Evolutionary conservation across 495 filamentous ascomycete species (phyloP).

Genomic region (Penicillium paradoxum): DNA sequence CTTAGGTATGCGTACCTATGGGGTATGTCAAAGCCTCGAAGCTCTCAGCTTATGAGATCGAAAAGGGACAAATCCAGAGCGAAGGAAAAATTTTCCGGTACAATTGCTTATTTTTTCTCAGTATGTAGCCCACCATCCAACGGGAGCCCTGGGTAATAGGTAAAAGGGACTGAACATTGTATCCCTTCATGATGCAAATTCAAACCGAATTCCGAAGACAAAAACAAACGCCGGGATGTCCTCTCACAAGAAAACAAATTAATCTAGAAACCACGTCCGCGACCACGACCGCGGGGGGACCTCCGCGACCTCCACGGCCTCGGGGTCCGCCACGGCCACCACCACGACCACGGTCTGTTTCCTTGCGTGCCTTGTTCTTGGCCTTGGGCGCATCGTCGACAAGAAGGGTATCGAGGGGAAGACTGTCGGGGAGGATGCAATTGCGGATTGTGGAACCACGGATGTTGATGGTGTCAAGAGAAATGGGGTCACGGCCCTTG

Average conservation of each 20-base stretch:
- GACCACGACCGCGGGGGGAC: constrained; percentile 64
- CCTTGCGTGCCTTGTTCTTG: constrained; percentile 98
- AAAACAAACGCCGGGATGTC: constrained; percentile 25
- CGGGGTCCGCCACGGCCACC: constrained; percentile 52
- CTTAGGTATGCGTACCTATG: too few relatives aligned
- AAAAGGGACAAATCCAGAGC: background rate
- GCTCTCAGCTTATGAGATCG: background rate
- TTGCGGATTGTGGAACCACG: constrained; percentile 91
- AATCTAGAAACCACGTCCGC: constrained; percentile 48
- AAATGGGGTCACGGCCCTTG: constrained; percentile 76
- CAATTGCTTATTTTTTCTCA: constrained; percentile 11
- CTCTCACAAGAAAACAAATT: constrained; percentile 16
- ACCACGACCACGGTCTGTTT: constrained; percentile 66
- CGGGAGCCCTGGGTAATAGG: constrained; percentile 14
- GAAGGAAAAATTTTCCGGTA: background rate
- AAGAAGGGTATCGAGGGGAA: constrained; percentile 88
- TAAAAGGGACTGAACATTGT: constrained; percentile 10
- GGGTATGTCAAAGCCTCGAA: too few relatives aligned
- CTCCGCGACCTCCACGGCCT: constrained; percentile 53
- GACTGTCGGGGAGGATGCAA: constrained; percentile 87
- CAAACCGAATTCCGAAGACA: constrained; percentile 21
- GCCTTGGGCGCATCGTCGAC: constrained; percentile 96
- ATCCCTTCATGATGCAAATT: constrained; percentile 27
- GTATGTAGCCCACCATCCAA: constrained; percentile 13
- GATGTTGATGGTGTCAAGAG: constrained; percentile 93